Percentiles rank a stretch among this genome's conserved stretches.
phyloP scores from a whole-genome alignment of 176 grass and related monocot genomes.

The Triticum monococcum region DNA sequence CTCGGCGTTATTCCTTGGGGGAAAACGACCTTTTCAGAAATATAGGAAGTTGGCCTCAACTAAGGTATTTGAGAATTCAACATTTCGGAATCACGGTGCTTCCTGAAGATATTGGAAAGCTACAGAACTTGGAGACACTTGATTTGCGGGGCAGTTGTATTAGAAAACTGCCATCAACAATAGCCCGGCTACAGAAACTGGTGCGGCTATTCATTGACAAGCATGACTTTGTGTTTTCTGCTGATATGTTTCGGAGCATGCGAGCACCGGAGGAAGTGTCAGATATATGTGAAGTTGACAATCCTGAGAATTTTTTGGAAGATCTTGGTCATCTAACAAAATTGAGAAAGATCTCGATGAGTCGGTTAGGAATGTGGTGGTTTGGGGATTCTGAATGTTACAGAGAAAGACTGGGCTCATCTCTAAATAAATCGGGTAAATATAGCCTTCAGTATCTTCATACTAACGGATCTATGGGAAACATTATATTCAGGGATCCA shows the following conservation, averaged over 20 bases:
- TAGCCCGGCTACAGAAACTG: not conserved
- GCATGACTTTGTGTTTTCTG: not conserved
- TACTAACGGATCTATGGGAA: not conserved
- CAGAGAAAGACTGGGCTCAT: not conserved
- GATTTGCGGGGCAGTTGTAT: not conserved
- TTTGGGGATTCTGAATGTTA: too few relatives aligned
- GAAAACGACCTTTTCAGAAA: not conserved
- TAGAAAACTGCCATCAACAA: not conserved
- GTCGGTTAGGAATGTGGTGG: too few relatives aligned
- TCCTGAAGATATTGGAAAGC: not conserved
- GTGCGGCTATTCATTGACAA: not conserved
- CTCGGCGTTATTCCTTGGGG: not conserved
- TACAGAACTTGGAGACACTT: not conserved
- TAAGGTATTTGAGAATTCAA: slow-evolving; percentile 5
- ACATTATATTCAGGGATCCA: not conserved
- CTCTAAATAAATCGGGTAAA: not conserved
- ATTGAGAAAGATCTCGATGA: not conserved
- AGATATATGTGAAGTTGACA: not conserved
- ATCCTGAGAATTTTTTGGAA: not conserved
- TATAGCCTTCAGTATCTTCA: not conserved
- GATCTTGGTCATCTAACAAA: not conserved
- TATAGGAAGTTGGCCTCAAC: not conserved
- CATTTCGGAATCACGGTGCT: not conserved
- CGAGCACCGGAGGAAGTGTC: not conserved
- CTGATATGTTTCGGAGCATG: not conserved